Percentiles rank a stretch among this genome's conserved stretches.
phyloP scores from a whole-genome alignment of 2,329 filamentous ascomycete species.

The Aureobasidium sp. region DNA sequence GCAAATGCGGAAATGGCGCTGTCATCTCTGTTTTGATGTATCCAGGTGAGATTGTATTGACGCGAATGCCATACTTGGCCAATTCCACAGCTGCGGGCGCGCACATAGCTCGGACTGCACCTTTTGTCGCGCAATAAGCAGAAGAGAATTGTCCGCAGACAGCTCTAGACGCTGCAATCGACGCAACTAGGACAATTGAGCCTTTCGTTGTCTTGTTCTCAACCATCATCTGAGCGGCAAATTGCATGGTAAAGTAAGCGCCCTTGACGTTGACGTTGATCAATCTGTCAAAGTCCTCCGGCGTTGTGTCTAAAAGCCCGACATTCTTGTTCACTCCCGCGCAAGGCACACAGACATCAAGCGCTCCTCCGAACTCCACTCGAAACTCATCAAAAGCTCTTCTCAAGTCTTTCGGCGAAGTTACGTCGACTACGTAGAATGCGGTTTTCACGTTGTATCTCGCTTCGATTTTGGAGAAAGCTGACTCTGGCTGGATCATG shows the following conservation, averaged over 20 bases:
- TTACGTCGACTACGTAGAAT: slow-evolving; percentile 35
- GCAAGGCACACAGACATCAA: slow-evolving; percentile 41
- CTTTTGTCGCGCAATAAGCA: slow-evolving; percentile 18
- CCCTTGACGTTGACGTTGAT: slow-evolving; percentile 41
- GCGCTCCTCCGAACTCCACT: slow-evolving; percentile 30
- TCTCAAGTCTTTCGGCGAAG: slow-evolving; percentile 28
- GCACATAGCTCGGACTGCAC: slow-evolving; percentile 30
- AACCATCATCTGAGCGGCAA: slow-evolving; percentile 47
- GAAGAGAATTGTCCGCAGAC: slow-evolving; percentile 39
- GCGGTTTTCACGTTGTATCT: slow-evolving; percentile 55
- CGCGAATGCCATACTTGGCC: slow-evolving; percentile 50
- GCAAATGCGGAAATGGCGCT: slow-evolving; percentile 38
- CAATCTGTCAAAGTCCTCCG: slow-evolving; percentile 37
- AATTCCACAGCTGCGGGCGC: slow-evolving; percentile 64
- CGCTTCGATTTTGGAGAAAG: slow-evolving; percentile 31
- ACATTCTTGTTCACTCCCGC: slow-evolving; percentile 42
- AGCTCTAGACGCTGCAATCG: slow-evolving; percentile 47
- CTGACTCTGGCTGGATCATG: slow-evolving; percentile 45
- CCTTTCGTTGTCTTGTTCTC: slow-evolving; percentile 44
- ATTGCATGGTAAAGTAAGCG: slow-evolving; percentile 42
- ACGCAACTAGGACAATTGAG: slow-evolving; percentile 49
- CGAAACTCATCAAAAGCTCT: slow-evolving; percentile 31
- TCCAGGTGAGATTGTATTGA: slow-evolving; percentile 23
- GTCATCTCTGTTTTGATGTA: slow-evolving; percentile 22
- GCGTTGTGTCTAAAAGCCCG: slow-evolving; percentile 39